phyloP scores from a whole-genome alignment of 208 protist species.

The Crithidia expoeki region DNA sequence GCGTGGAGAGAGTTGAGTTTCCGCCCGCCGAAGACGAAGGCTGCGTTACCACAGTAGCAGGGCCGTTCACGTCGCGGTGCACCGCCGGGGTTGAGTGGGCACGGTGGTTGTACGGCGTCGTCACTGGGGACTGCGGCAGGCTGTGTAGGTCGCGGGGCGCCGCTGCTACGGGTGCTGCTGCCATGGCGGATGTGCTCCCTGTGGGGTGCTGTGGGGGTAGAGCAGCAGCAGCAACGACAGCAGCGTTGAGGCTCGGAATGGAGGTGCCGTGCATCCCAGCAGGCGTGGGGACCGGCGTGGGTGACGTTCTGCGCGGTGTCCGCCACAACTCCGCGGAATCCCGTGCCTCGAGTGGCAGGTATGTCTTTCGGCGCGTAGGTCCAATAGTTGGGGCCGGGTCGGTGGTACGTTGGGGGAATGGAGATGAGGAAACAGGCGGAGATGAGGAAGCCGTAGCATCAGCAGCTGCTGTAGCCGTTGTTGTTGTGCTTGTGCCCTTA shows the following conservation, averaged over 20 bases:
- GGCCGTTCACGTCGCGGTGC: not conserved
- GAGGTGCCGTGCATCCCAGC: not conserved
- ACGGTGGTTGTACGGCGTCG: not conserved
- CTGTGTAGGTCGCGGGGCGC: not conserved
- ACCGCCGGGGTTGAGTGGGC: not conserved
- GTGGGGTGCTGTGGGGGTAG: not conserved
- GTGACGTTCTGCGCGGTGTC: not conserved
- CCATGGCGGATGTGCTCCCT: not conserved
- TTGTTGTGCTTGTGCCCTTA: no score
- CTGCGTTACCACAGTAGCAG: not conserved
- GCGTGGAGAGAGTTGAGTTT: not conserved
- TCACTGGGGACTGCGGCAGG: conserved; percentile 6
- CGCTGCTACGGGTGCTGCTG: not conserved
- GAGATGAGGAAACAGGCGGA: not conserved
- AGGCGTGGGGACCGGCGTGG: not conserved
- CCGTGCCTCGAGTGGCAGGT: not conserved
- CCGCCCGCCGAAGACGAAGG: not conserved
- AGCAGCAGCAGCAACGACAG: not conserved
- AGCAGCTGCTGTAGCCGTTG: no score
- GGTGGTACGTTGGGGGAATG: not conserved
- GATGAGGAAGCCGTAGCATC: not conserved
- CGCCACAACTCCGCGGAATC: conserved; percentile 3
- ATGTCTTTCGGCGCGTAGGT: not conserved
- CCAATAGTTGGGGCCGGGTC: conserved; percentile 17
- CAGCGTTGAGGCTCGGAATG: not conserved